Percentiles rank a stretch among this genome's conserved stretches.
Conservation (phyloP, 2,329 filamentous ascomycete genomes). For the Nannizziopsis arthrosporioides region DNA sequence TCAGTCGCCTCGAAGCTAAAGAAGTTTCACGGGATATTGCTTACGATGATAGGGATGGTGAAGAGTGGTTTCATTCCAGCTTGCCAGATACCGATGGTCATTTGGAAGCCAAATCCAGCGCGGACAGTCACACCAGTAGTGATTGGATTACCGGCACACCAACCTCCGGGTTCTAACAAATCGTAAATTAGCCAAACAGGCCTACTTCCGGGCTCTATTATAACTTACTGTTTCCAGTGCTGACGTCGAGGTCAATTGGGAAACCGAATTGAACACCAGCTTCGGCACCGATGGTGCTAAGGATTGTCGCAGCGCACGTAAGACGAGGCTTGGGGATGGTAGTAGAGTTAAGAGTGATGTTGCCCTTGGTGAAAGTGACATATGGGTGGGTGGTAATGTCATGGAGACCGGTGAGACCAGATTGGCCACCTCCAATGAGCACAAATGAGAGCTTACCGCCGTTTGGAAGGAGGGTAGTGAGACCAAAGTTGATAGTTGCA, state of each 20-base stretch:
- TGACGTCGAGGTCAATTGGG: constrained; percentile 12
- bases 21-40: background rate
- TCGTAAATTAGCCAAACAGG: background rate
- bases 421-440: constrained; percentile 18
- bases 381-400: constrained; percentile 16
- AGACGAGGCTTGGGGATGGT: constrained; percentile 19
- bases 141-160: constrained; percentile 11
- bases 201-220: too few relatives aligned
- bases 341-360: constrained; percentile 16
- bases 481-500: constrained; percentile 20
- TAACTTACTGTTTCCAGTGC: constrained; percentile 15
- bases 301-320: constrained; percentile 20
- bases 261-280: constrained; percentile 12
- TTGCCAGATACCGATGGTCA: constrained; percentile 5
- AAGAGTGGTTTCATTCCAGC: background rate
- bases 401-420: constrained; percentile 19
- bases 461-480: constrained; percentile 18
- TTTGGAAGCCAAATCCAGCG: background rate
- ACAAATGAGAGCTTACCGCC: constrained; percentile 18
- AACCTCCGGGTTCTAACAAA: constrained; percentile 14
- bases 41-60: constrained; percentile 10
- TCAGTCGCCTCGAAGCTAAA: background rate
- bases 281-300: constrained; percentile 11
- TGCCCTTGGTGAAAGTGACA: constrained; percentile 19
- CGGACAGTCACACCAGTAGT: constrained; percentile 5